Base-by-base conservation (phyloP, 352 stramenopile species). In the Globisporangium mamillatum region DNA sequence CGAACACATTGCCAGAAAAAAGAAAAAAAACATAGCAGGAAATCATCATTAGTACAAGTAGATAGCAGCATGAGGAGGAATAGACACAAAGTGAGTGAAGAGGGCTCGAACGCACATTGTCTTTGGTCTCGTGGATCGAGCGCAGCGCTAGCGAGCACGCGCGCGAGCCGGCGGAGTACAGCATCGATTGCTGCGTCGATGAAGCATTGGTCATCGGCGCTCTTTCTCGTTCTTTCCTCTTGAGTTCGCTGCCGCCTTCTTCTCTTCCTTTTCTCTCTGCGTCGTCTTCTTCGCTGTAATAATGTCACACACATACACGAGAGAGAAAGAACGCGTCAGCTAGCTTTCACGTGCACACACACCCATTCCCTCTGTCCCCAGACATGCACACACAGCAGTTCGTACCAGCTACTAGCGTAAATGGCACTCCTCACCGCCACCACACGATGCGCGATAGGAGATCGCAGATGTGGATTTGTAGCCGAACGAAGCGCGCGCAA, bases 71-170 rank as follows among this genome's bases (percentile, higher is more conserved):
- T 44, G 36, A 44, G 9, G 36, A 44, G 1, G 36, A 14, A 18
- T 0, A 44, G 36, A 10, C 36, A 44, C 36, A 44, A 16, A 44
- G 36, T 16, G 2, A 44, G 36, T 16, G 36, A 41, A 14, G 8
- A 16, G 38, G 14, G 22, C 18, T 38, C 6, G 24, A 29, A 70
- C 72, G 29, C 68, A 93, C 86, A 54, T 76, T 91, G 63, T 91
- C 82, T 71, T 92, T 92, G 7, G 83, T 92, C 34, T 93, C 86
- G 57, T 81, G 73, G 16, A 91, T 64, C 7, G 85, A 90, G 25
- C 72, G 79, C 72, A 91, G 48, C 18, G 83, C 79, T 60, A 91
- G 79, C 41, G 81, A 92, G 59, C 68, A 91, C 32, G 82, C 81
- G 29, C 80, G 75, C 20, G 74, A 65, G 12, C 74, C 64, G 14